These are phyloP conservation scores for Trichoderma oligosporum DNA, from an alignment of 2,329 filamentous ascomycete genomes.

Conservation along the genomic window DNA sequence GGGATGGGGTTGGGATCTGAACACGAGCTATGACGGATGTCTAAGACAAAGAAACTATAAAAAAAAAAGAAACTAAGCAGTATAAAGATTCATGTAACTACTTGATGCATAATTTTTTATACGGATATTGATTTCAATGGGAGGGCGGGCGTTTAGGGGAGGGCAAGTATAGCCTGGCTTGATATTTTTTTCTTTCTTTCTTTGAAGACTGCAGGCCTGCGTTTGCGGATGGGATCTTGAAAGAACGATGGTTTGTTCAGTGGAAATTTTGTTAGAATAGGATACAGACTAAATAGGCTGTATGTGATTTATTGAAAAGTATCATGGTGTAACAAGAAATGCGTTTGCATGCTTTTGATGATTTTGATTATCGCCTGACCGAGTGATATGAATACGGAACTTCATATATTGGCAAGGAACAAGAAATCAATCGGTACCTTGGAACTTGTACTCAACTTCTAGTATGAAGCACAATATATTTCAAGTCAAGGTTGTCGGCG, in stretches of 20 bases:
- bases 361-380: neutral
- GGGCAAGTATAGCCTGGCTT: neutral
- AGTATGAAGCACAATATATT: neutral
- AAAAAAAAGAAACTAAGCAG: neutral
- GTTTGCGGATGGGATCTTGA: neutral
- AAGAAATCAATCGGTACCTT: too few species aligned
- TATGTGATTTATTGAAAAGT: neutral
- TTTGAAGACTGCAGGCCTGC: neutral
- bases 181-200: too few species aligned
- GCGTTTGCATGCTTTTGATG: too few species aligned
- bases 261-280: neutral
- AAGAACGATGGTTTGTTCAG: neutral
- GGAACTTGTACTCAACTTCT: too few species aligned
- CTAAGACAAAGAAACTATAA: neutral
- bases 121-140: constrained; percentile 14
- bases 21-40: constrained; percentile 27
- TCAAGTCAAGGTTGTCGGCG: neutral
- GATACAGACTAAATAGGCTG: neutral
- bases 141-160: constrained; percentile 4
- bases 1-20: constrained; percentile 32
- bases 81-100: constrained; percentile 18
- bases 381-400: too few species aligned
- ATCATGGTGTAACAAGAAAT: too few species aligned
- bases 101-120: constrained; percentile 4
- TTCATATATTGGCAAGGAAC: too few species aligned